Percentiles rank a stretch among this genome's conserved stretches.
phyloP scores from a whole-genome alignment of 176 grass and related monocot species.

The Phoenix roebelenii region DNA sequence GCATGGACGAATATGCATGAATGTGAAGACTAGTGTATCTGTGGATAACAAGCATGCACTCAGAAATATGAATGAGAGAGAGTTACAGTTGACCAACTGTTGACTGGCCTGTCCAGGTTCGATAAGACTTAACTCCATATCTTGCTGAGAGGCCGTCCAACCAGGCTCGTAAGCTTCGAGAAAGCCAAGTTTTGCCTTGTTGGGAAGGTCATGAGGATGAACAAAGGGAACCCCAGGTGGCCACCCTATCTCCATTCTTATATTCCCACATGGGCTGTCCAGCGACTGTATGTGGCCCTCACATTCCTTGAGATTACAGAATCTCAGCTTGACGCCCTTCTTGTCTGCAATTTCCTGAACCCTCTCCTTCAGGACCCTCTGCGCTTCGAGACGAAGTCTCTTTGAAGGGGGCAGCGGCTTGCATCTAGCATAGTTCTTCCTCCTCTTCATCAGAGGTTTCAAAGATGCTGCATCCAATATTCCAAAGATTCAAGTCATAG shows the following conservation, averaged over 20 bases:
- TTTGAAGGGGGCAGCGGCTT: conserved; percentile 85
- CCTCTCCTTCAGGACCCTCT: conserved; percentile 85
- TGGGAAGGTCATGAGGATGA: conserved; percentile 94
- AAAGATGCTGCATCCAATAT: conserved; percentile 44
- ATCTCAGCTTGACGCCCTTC: conserved; percentile 81
- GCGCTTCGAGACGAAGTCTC: conserved; percentile 71
- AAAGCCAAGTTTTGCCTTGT: conserved; percentile 83
- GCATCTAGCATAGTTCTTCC: conserved; percentile 38
- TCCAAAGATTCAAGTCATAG: not conserved
- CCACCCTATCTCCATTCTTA: conserved; percentile 71
- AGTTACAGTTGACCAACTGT: not conserved
- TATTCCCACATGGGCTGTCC: conserved; percentile 42
- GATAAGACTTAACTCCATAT: conserved; percentile 60
- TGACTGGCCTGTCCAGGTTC: not conserved
- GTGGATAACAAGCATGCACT: not conserved
- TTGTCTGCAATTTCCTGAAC: conserved; percentile 86
- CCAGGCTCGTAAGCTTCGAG: conserved; percentile 90
- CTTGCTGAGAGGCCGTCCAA: conserved; percentile 75
- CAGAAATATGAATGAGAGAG: not conserved
- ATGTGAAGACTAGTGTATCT: no score
- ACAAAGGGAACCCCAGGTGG: conserved; percentile 85
- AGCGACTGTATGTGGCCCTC: conserved; percentile 49
- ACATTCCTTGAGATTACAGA: conserved; percentile 73
- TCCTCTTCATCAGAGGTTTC: conserved; percentile 41
- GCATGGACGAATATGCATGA: no score